Evolutionary conservation across 495 filamentous ascomycete species (phyloP), one percentile per base, ranked within the genome.

Genomic region (Penicillium coprophilum): DNA sequence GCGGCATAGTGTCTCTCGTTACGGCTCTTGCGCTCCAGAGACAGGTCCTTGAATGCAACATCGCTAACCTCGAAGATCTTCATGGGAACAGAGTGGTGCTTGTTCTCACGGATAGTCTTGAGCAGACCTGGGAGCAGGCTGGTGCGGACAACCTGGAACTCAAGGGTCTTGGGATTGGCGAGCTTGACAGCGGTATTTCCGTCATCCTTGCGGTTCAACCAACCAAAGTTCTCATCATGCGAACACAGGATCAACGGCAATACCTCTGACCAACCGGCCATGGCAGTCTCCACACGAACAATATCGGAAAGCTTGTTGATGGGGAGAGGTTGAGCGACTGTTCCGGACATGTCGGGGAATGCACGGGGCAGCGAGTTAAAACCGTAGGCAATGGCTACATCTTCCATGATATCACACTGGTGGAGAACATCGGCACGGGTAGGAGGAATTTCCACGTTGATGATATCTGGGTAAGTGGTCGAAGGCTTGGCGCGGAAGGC

Each of bases 341-440:
- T 94, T 52, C 87, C 86, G 3, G 88, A 83, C 60, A 88, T 90
- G 73, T 84, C 87, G 11, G 93, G 91, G 74, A 92, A 88, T 8
- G 85, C 81, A 15, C 89, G 85, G 0, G 92, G 91, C 8, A 99
- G 87, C 20, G 86, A 86, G 80, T 99, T 97, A 82, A 95, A 99
- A 54, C 94, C 94, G 73, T 96, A 95, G 17, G 89, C 90, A 56
- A 98, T 91, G 17, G 91, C 94, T 17, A 94, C 85, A 72, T 99
- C 94, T 73, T 99, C 94, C 94, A 99, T 97, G 63, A 99, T 90
- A 70, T 99, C 94, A 60, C 89, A 92, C 70, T 96, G 87, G 72
- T 99, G 95, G 19, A 99, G 82, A 20, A 99, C 87, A 73, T 97
- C 94, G 7, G 94, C 92, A 24, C 94, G 86, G 39, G 90, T 97